Conservation (phyloP, 495 filamentous ascomycete genomes). For the Daldinia decipiens region DNA sequence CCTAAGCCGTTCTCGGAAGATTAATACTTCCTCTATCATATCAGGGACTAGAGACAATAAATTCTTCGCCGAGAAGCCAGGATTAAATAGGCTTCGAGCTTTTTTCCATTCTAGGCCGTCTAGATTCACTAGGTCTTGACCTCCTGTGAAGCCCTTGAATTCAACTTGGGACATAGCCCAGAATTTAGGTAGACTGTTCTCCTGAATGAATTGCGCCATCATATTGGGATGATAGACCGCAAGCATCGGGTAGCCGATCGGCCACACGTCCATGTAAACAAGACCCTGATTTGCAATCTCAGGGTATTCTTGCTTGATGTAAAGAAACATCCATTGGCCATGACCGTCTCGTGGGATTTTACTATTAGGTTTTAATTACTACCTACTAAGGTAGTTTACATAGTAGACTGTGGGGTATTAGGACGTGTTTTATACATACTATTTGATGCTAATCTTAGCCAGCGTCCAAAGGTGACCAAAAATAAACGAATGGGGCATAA, state of each 20-base stretch:
- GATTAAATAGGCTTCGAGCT: constrained; percentile 57
- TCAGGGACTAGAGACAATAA: constrained; percentile 53
- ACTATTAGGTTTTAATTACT: background rate
- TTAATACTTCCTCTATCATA: constrained; percentile 53
- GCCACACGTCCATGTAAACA: constrained; percentile 61
- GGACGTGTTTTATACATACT: background rate
- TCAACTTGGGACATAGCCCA: constrained; percentile 39
- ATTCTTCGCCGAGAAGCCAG: constrained; percentile 56
- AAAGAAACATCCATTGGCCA: constrained; percentile 33
- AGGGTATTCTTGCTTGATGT: constrained; percentile 42
- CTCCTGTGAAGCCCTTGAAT: constrained; percentile 49
- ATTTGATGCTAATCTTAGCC: constrained; percentile 38
- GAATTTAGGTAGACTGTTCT: constrained; percentile 51
- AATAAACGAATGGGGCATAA: constrained; percentile 54
- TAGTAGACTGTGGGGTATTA: background rate
- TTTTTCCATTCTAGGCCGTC: constrained; percentile 56
- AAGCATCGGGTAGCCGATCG: constrained; percentile 51
- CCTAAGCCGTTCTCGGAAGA: constrained; percentile 50
- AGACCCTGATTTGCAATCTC: constrained; percentile 43
- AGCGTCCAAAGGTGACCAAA: constrained; percentile 51
- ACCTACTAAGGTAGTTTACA: too few relatives aligned
- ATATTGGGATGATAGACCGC: constrained; percentile 51
- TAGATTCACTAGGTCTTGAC: constrained; percentile 49
- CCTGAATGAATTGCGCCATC: constrained; percentile 49
- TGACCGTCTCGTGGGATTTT: constrained; percentile 40